Evolutionary conservation across 2,329 filamentous ascomycete species (phyloP).

Genomic region (Colletotrichum noveboracense): DNA sequence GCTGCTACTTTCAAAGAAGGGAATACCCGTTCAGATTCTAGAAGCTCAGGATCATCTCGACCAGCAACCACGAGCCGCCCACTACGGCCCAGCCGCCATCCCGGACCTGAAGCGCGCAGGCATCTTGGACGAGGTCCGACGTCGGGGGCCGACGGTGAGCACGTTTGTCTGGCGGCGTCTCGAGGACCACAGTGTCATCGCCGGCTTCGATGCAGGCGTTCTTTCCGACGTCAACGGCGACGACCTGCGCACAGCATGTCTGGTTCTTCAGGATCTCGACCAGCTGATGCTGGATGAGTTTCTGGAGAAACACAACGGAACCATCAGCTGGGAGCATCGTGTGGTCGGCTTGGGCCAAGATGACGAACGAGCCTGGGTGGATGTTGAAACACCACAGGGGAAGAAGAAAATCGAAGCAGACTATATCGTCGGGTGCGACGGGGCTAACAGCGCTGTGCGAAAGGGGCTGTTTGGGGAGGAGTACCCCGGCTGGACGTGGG

Average conservation of each 20-base stretch:
- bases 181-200: conserved; percentile 38
- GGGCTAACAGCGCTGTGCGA: conserved; percentile 53
- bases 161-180: conserved; percentile 45
- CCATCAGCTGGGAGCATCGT: conserved; percentile 50
- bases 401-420: conserved; percentile 47
- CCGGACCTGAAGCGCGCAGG: conserved; percentile 65
- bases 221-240: conserved; percentile 41
- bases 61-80: conserved; percentile 65
- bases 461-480: conserved; percentile 57
- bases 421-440: conserved; percentile 63
- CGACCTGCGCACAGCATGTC: conserved; percentile 44
- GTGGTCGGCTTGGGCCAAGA: conserved; percentile 54
- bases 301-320: conserved; percentile 35
- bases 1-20: conserved; percentile 56
- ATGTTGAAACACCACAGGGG: conserved; percentile 43
- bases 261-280: conserved; percentile 47
- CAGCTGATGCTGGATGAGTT: conserved; percentile 48
- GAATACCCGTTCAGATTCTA: conserved; percentile 58
- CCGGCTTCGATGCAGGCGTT: conserved; percentile 38
- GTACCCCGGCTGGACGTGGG: conserved; percentile 65
- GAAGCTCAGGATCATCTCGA: conserved; percentile 61
- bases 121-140: conserved; percentile 51
- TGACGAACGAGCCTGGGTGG: conserved; percentile 46
- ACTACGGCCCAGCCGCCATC: conserved; percentile 64
- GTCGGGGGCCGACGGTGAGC: conserved; percentile 40